These are phyloP conservation scores for Vicia faba DNA, from an alignment of 306 rosid genomes.

Conservation along the genomic window DNA sequence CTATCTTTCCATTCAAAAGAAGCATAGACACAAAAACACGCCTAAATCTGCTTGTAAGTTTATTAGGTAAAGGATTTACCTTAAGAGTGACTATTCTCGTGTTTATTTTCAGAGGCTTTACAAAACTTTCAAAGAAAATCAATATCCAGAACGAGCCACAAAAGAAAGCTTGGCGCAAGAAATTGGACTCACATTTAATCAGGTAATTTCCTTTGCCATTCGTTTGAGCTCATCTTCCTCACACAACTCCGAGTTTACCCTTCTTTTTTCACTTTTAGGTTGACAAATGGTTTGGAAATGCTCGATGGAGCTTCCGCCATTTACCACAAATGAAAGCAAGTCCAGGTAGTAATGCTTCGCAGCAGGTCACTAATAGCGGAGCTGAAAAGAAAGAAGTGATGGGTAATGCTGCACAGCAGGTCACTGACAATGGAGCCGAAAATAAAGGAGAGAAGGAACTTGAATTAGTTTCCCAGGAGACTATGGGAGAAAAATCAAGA, in stretches of 20 bases:
- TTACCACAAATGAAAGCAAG: slow-evolving; percentile 43
- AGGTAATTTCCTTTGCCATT: slow-evolving; percentile 56
- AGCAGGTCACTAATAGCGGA: slow-evolving; percentile 30
- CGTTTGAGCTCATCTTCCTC: not conserved
- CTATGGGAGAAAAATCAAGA: slow-evolving; percentile 41
- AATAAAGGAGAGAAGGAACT: slow-evolving; percentile 8
- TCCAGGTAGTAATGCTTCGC: slow-evolving; percentile 42
- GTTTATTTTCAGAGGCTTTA: slow-evolving; percentile 66
- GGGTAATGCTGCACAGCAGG: slow-evolving; percentile 37
- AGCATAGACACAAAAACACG: not conserved
- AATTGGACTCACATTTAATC: slow-evolving; percentile 63
- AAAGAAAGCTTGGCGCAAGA: slow-evolving; percentile 85
- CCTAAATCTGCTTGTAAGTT: not conserved
- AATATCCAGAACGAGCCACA: slow-evolving; percentile 71
- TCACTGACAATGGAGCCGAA: slow-evolving; percentile 32
- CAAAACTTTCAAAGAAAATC: slow-evolving; percentile 77
- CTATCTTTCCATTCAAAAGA: slow-evolving; percentile 4
- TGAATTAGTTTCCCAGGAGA: slow-evolving; percentile 16
- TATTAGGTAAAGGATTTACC: no score
- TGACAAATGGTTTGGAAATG: slow-evolving; percentile 88
- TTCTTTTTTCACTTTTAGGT: slow-evolving; percentile 53
- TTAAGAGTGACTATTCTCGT: slow-evolving; percentile 32
- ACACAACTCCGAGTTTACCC: not conserved
- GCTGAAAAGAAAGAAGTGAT: slow-evolving; percentile 27
- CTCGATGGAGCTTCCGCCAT: slow-evolving; percentile 73